Evolutionary conservation across 306 rosid genomes (phyloP).

Genomic region (Quercus bicolor): DNA sequence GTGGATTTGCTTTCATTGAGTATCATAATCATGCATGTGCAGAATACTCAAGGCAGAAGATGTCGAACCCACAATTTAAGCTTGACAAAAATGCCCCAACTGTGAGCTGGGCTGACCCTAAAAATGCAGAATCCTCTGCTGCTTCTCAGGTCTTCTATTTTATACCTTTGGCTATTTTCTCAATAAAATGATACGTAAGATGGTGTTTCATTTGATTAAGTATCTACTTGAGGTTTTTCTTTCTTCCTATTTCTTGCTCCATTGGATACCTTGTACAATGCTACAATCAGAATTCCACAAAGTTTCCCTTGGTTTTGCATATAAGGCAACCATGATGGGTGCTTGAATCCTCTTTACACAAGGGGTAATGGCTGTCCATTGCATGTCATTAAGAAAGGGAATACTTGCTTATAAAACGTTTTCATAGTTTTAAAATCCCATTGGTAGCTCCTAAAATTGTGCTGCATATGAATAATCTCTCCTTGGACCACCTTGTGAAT

Average conservation of each 20-base stretch:
- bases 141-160: conserved; percentile 48
- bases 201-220: conserved; percentile 5
- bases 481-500: conserved; percentile 7
- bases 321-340: not conserved
- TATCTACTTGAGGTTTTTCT: not conserved
- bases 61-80: conserved; percentile 65
- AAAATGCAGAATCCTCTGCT: conserved; percentile 55
- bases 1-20: conserved; percentile 63
- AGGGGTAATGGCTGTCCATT: not conserved
- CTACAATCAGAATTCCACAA: not conserved
- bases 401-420: not conserved
- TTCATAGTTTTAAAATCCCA: not conserved
- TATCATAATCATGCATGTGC: conserved; percentile 70
- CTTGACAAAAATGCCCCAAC: conserved; percentile 61
- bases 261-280: not conserved
- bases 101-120: conserved; percentile 77
- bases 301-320: not conserved
- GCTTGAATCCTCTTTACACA: not conserved
- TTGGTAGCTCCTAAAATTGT: not conserved
- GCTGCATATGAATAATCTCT: conserved; percentile 6
- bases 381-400: not conserved
- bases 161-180: not conserved
- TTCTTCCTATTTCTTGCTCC: not conserved
- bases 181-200: not conserved
- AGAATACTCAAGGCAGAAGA: conserved; percentile 58